Evolutionary conservation across 257 asterid genomes (phyloP), one percentile per base, ranked within the genome.

Genomic region (Nicotiana noctiflora): DNA sequence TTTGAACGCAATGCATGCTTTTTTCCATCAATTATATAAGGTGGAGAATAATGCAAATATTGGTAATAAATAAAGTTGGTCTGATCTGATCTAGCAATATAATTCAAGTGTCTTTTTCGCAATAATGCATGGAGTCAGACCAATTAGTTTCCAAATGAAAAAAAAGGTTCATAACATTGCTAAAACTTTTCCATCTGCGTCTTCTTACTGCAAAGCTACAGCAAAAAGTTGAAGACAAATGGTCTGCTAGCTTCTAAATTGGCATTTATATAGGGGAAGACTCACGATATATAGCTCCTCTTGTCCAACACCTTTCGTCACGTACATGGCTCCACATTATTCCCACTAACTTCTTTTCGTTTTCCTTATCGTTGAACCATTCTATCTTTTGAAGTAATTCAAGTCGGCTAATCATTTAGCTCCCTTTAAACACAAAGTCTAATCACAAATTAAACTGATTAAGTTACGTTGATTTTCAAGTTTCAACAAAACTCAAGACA

Each of bases 1-100:
- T 70, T 70, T 70, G 37, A 70, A 70, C 59, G 37, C 77, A 70
- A 19, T 70, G 77, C 77, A 70, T 44, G 14, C 77, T 31, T 68
- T n/a, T n/a, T 44, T 44, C 11, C 40, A 31, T 68, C 75, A 67
- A 67, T 25, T 15, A 17, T 25, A 51, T 65, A 34, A 27, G 29
- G 15, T 34, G 44, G 44, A n/a, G n/a, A 11, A n/a, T 13, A 68
- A 3, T 40, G 46, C 21, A 44, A 19, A 21, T 3, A 70, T 31
- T 68, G 44, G 57, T 40, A 11, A 19, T 23, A 44, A 23, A 23
- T 44, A 44, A 70, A 70, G 37, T 44, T 70, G 57, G 19, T 44
- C 34, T 12, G 23, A 44, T 70, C 77, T 17, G 23, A 70, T 51
- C 17, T 46, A 44, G 13, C 32, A 51, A 51, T n/a, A n/a, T n/a